Evolutionary conservation across 2,329 filamentous ascomycete species (phyloP).

Genomic region (Fusarium xylarioides): DNA sequence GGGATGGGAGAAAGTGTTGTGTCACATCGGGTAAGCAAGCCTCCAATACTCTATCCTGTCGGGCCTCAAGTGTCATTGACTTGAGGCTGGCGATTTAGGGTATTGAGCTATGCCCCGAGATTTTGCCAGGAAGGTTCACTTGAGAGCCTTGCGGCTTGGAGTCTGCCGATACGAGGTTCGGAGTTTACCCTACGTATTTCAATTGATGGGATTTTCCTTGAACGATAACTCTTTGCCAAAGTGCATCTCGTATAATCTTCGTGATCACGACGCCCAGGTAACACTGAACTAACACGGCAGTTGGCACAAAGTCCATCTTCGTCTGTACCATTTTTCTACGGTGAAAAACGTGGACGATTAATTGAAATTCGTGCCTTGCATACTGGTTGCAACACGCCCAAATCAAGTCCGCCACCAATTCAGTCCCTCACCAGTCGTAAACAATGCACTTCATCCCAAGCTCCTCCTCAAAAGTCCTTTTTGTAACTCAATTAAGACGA

Average conservation of each 20-base stretch:
- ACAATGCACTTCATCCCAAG: background rate
- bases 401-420: background rate
- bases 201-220: background rate
- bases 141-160: background rate
- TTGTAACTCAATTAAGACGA: background rate
- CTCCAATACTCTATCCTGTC: background rate
- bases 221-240: background rate
- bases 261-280: background rate
- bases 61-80: background rate
- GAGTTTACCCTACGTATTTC: background rate
- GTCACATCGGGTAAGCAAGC: conserved; percentile 29
- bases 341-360: background rate
- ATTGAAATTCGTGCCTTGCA: background rate
- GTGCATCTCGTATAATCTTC: background rate
- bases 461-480: too few relatives aligned
- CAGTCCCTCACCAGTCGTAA: background rate
- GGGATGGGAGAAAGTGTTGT: background rate
- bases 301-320: background rate
- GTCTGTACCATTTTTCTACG: background rate
- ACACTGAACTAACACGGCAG: background rate
- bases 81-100: background rate
- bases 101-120: conserved; percentile 13
- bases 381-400: background rate
- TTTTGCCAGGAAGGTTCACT: background rate
- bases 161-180: background rate